phyloP scores from a whole-genome alignment of 2,329 filamentous ascomycete genomes.

The Aspergillus sp. region DNA sequence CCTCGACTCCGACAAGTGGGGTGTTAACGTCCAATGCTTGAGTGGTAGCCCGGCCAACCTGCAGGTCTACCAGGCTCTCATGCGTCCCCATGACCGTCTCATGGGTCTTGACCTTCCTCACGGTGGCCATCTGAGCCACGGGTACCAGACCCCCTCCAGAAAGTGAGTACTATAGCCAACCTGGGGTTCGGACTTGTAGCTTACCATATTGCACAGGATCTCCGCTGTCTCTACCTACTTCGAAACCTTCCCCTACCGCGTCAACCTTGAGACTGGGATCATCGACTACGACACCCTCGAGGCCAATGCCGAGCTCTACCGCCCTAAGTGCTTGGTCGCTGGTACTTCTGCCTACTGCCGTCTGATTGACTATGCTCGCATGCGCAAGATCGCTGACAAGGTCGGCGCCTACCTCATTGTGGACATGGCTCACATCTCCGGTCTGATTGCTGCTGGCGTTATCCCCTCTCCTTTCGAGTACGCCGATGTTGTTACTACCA shows the following conservation, averaged over 20 bases:
- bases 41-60: constrained; percentile 94
- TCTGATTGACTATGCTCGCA: constrained; percentile 89
- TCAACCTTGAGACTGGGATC: constrained; percentile 84
- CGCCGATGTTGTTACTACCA: constrained; percentile 95
- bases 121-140: constrained; percentile 92
- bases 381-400: constrained; percentile 89
- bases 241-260: constrained; percentile 91
- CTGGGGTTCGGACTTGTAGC: background rate
- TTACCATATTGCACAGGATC: constrained; percentile 56
- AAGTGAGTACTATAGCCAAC: constrained; percentile 56
- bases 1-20: constrained; percentile 85
- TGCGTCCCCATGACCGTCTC: constrained; percentile 88
- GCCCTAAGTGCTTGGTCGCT: constrained; percentile 92
- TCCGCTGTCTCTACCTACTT: constrained; percentile 99
- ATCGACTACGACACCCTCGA: constrained; percentile 95
- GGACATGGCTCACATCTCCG: constrained; percentile 97
- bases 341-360: constrained; percentile 95
- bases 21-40: constrained; percentile 96
- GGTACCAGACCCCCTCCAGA: constrained; percentile 90
- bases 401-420: constrained; percentile 88
- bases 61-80: constrained; percentile 94
- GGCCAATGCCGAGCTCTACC: constrained; percentile 81
- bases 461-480: constrained; percentile 85
- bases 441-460: constrained; percentile 86
- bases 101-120: constrained; percentile 98